Evolutionary conservation across 129 eudicot genomes (phyloP).

Genomic region (Saussurea involucrata): DNA sequence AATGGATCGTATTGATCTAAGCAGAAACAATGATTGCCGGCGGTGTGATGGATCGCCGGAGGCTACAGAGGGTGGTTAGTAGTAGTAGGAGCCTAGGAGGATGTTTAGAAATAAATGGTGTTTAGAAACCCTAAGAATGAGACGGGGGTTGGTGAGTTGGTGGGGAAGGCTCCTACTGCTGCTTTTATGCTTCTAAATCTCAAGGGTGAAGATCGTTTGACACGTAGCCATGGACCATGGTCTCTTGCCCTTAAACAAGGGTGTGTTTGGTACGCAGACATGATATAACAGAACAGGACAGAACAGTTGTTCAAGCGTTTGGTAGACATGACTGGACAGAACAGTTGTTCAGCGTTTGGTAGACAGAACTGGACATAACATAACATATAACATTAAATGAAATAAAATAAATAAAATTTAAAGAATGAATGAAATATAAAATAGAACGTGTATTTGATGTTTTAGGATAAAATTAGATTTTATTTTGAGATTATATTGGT

Average conservation of each 20-base stretch:
- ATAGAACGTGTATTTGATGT: no score
- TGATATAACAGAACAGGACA: no score
- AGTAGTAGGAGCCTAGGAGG: not conserved
- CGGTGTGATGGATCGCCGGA: constrained; percentile 9
- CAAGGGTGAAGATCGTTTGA: not conserved
- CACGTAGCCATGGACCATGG: not conserved
- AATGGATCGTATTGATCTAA: not conserved
- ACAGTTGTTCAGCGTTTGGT: no score
- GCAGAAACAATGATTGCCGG: not conserved
- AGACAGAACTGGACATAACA: no score
- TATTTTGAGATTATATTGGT: no score
- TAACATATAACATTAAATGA: no score
- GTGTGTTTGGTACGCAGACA: no score
- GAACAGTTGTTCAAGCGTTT: no score
- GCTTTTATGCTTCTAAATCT: not conserved
- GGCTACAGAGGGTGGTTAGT: constrained; percentile 8
- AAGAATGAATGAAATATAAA: no score
- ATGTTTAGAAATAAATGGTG: not conserved
- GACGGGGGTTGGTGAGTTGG: not conserved
- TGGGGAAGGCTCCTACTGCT: not conserved
- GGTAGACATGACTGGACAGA: no score
- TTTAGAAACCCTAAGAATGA: not conserved
- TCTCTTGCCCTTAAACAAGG: not conserved
- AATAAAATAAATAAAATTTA: no score
- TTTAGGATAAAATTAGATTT: no score